These are phyloP conservation scores for Trichothecium roseum DNA, from an alignment of 2,329 filamentous ascomycete genomes.

Conservation along the genomic window DNA sequence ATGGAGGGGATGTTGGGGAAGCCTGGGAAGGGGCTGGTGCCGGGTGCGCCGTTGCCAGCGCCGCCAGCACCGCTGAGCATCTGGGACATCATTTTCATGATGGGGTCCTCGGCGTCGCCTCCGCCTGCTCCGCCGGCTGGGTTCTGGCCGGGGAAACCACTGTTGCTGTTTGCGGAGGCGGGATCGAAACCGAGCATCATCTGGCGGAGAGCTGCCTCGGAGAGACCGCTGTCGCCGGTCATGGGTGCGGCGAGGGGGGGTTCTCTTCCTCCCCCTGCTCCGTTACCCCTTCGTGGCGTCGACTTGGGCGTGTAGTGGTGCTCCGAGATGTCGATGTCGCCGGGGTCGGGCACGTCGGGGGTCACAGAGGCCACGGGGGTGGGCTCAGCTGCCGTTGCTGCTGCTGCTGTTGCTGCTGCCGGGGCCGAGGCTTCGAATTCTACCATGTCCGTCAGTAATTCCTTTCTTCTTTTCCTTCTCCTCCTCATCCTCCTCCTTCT, in stretches of 20 bases:
- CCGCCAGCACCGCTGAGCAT: conserved; percentile 43
- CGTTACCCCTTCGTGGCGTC: neutral
- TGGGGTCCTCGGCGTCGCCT: conserved; percentile 21
- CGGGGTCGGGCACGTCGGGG: conserved; percentile 46
- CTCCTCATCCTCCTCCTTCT: too few relatives aligned
- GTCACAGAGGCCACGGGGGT: conserved; percentile 19
- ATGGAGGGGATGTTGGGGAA: conserved; percentile 34
- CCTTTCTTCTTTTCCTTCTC: too few relatives aligned
- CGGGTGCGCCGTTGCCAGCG: conserved; percentile 14
- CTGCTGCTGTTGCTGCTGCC: conserved; percentile 5
- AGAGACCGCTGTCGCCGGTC: conserved; percentile 23
- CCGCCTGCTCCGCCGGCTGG: conserved; percentile 10
- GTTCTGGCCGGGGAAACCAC: conserved; percentile 1
- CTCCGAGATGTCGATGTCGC: conserved; percentile 70
- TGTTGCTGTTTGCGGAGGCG: conserved; percentile 11
- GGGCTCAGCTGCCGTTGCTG: conserved; percentile 20
- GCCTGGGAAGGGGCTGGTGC: conserved; percentile 24
- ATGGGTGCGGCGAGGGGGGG: conserved; percentile 21
- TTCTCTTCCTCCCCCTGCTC: too few relatives aligned
- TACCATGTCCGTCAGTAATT: too few relatives aligned
- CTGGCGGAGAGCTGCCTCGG: conserved; percentile 52
- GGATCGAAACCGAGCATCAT: conserved; percentile 51
- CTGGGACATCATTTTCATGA: conserved; percentile 63
- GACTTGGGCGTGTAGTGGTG: conserved; percentile 54
- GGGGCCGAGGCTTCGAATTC: conserved; percentile 2